Conservation (phyloP, 768 basidiomycete genomes). For the Boletus rubropictus region DNA sequence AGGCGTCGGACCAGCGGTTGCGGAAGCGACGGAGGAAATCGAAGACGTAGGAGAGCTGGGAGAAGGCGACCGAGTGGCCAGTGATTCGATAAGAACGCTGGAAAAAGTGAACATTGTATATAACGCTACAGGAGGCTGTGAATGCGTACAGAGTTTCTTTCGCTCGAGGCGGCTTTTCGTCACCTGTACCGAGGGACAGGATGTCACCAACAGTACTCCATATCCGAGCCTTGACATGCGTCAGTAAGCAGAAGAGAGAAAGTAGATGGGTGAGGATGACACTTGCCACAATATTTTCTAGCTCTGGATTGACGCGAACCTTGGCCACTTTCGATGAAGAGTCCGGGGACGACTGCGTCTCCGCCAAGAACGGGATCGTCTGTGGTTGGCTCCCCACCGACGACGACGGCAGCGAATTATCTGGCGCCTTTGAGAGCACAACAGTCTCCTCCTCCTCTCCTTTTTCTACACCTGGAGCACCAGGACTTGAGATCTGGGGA, state of each 20-base stretch:
- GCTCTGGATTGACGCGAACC: constrained; percentile 52
- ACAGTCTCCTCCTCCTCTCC: constrained; percentile 29
- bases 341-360: constrained; percentile 7
- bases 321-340: constrained; percentile 29
- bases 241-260: neutral
- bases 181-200: constrained; percentile 48
- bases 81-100: constrained; percentile 53
- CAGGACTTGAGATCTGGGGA: neutral
- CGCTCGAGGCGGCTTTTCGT: constrained; percentile 42
- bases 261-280: neutral
- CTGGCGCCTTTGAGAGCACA: constrained; percentile 21
- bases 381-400: constrained; percentile 6
- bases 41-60: constrained; percentile 55
- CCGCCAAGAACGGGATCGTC: neutral
- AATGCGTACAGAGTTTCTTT: constrained; percentile 57
- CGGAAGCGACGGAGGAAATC: constrained; percentile 41
- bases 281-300: constrained; percentile 61
- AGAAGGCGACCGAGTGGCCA: constrained; percentile 47
- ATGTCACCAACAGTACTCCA: constrained; percentile 63
- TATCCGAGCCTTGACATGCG: constrained; percentile 49
- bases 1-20: constrained; percentile 42
- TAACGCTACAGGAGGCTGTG: neutral
- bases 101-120: neutral
- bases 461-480: constrained; percentile 1
- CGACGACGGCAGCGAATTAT: neutral